Evolutionary conservation across 176 grass and related monocot genomes (phyloP).

Genomic region (Coix lacrymajobi): DNA sequence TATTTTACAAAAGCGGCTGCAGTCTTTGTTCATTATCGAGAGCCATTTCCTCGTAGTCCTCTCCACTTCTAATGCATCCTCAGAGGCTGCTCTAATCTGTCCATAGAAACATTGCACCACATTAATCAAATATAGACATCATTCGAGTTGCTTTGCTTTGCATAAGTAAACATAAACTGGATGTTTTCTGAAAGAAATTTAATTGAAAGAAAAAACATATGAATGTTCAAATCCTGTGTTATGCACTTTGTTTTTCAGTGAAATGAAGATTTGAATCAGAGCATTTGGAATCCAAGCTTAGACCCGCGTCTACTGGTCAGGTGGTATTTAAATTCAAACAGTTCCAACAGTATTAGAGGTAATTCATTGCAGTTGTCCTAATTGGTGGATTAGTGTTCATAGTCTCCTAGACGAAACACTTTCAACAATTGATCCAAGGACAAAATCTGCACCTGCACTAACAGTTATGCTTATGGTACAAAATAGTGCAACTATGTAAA

Average conservation of each 20-base stretch:
- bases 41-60: conserved; percentile 78
- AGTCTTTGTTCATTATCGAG: conserved; percentile 85
- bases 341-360: neutral
- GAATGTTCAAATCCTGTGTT: neutral
- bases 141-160: neutral
- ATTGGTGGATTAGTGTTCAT: neutral
- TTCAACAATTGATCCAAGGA: neutral
- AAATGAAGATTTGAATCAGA: neutral
- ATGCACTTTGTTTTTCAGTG: neutral
- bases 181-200: neutral
- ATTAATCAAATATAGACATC: conserved; percentile 2
- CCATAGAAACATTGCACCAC: conserved; percentile 16
- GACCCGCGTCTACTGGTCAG: neutral
- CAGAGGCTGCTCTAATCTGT: conserved; percentile 68
- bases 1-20: conserved; percentile 99
- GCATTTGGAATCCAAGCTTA: conserved; percentile 1
- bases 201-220: neutral
- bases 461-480: neutral
- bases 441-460: neutral
- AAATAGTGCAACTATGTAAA: neutral
- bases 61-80: conserved; percentile 70
- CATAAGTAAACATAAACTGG: conserved; percentile 1
- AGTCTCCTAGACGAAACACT: neutral
- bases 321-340: neutral
- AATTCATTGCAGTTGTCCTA: neutral